Percentiles rank a stretch among this genome's conserved stretches.
Evolutionary conservation across 805 yeast species (phyloP).

Genomic region (Saccharomycopsis oosterbeekiorum): DNA sequence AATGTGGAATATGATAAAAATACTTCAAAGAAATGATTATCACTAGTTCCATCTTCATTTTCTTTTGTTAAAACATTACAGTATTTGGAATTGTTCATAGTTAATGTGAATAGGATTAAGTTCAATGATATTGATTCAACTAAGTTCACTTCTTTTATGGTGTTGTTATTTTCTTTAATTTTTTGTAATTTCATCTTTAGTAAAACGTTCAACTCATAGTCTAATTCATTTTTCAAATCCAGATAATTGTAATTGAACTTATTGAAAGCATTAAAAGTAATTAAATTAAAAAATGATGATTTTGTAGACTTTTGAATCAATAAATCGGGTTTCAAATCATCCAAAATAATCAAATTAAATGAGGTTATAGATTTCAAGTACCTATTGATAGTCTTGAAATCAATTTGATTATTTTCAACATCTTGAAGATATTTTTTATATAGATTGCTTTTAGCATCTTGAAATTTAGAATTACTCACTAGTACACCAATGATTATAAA

Average conservation of each 20-base stretch:
- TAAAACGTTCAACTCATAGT: conserved; percentile 6
- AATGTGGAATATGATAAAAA: conserved; percentile 33
- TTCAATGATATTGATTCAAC: conserved; percentile 16
- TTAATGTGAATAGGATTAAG: conserved; percentile 9
- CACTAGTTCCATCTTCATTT: not conserved
- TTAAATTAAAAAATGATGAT: conserved; percentile 14
- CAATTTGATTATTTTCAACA: not conserved
- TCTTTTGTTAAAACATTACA: conserved; percentile 2
- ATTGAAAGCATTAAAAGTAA: conserved; percentile 18
- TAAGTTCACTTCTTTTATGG: conserved; percentile 1
- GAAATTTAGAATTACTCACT: conserved; percentile 4
- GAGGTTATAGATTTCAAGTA: conserved; percentile 8
- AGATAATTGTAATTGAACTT: conserved; percentile 13
- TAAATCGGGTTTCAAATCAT: conserved; percentile 14
- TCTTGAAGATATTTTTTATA: not conserved
- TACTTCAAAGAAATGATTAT: conserved; percentile 21
- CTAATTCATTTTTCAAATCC: conserved; percentile 1
- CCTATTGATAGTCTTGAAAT: conserved; percentile 1
- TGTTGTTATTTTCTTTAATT: not conserved
- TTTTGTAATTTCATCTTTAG: conserved; percentile 2
- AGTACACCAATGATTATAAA: conserved; percentile 10
- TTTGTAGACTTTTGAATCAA: conserved; percentile 6
- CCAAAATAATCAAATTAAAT: conserved; percentile 14
- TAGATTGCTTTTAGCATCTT: not conserved
- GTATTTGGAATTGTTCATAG: conserved; percentile 5